Conservation (phyloP, 768 basidiomycete species). For the Hericium erinaceus region DNA sequence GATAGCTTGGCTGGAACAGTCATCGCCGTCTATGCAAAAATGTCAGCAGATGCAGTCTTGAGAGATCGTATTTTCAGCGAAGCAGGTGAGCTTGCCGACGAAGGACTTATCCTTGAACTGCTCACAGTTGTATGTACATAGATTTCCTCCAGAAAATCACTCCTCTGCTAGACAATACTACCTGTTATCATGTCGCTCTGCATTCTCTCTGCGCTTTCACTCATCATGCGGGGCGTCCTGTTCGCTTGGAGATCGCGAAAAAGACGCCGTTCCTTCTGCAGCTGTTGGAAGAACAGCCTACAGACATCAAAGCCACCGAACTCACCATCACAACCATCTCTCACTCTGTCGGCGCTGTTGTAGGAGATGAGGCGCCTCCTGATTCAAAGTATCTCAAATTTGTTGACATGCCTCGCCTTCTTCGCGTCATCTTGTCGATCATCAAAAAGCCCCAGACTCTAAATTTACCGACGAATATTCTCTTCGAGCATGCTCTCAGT, state of each 20-base stretch:
- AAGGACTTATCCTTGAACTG: conserved; percentile 25
- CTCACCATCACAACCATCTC: conserved; percentile 42
- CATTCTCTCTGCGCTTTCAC: not conserved
- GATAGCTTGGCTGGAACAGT: conserved; percentile 38
- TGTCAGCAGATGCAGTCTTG: conserved; percentile 51
- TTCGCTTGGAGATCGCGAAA: conserved; percentile 1
- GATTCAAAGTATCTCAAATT: conserved; percentile 29
- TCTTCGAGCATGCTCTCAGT: conserved; percentile 44
- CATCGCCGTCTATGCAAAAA: conserved; percentile 52
- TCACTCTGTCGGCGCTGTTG: conserved; percentile 39
- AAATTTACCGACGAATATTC: conserved; percentile 22
- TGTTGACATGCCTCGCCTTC: conserved; percentile 29
- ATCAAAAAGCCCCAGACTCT: conserved; percentile 31
- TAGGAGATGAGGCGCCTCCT: conserved; percentile 30
- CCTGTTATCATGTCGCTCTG: not conserved
- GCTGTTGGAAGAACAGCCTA: conserved; percentile 39
- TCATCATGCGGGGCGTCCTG: not conserved
- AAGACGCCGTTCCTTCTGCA: conserved; percentile 27
- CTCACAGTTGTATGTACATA: not conserved
- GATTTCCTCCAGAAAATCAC: not conserved
- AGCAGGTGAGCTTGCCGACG: conserved; percentile 37
- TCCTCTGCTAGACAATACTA: not conserved
- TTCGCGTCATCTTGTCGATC: conserved; percentile 31
- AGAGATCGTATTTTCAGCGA: conserved; percentile 49
- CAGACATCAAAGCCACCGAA: conserved; percentile 41